Percentiles rank a stretch among this genome's conserved stretches.
phyloP scores from a whole-genome alignment of 768 basidiomycete species.

The Naganishia onofrii region DNA sequence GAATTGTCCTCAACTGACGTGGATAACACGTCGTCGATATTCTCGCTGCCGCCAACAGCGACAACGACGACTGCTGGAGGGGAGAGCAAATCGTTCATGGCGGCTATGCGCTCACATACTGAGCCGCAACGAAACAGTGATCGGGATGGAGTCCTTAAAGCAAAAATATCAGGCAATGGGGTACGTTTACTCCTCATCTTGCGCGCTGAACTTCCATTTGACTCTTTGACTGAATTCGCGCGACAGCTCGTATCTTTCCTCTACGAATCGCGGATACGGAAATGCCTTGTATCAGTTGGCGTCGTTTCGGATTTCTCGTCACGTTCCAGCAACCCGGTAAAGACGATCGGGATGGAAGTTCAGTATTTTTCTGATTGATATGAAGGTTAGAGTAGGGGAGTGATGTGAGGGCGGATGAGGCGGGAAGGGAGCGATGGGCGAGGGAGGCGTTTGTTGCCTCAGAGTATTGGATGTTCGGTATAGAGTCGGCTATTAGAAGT shows the following conservation, averaged over 20 bases:
- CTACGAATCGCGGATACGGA: slow-evolving; percentile 89
- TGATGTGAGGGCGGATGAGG: too few species aligned
- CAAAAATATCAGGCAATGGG: slow-evolving; percentile 81
- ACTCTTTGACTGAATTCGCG: not conserved
- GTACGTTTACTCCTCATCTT: slow-evolving; percentile 56
- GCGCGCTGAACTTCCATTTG: slow-evolving; percentile 7
- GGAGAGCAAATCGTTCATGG: slow-evolving; percentile 49
- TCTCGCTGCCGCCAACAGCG: slow-evolving; percentile 7
- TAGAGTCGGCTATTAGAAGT: too few species aligned
- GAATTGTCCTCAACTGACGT: too few species aligned
- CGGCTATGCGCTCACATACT: slow-evolving; percentile 18
- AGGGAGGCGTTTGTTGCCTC: not conserved
- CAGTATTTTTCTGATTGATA: slow-evolving; percentile 68
- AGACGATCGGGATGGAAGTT: slow-evolving; percentile 83
- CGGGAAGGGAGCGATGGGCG: not conserved
- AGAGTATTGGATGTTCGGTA: not conserved
- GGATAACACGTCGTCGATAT: not conserved
- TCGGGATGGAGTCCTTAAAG: slow-evolving; percentile 75
- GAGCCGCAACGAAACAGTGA: slow-evolving; percentile 52
- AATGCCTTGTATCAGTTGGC: slow-evolving; percentile 83
- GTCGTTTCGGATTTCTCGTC: slow-evolving; percentile 86
- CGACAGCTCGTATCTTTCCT: slow-evolving; percentile 77
- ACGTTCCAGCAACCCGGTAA: slow-evolving; percentile 77
- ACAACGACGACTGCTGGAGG: slow-evolving; percentile 23
- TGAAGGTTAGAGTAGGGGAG: too few species aligned